Base-by-base conservation (phyloP, 1,284 basidiomycete species). In the Ceratobasidium sp. region DNA sequence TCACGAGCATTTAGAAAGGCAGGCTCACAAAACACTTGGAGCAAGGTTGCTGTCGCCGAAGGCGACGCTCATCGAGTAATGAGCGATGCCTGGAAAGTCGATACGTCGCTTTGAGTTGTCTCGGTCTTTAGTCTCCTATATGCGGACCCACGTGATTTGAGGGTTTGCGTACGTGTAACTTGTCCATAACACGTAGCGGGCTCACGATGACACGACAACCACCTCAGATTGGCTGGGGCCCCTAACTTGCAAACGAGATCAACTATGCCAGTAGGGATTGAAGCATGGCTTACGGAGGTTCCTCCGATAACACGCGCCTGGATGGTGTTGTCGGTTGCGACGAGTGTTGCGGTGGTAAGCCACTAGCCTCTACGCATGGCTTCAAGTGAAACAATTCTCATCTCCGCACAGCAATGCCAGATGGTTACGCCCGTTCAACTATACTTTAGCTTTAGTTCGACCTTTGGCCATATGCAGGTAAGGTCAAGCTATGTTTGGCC, bases 291-390 rank as follows among this genome's bases (percentile, higher is more conserved):
- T 53, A 88, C 86, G 39, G 92, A 96, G 79, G 92, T 97, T 68
- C 95, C 95, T 41, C 95, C 95, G 2, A 88, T 98, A 69, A 98
- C 95, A 6, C 86, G 94, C 62, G 85, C 86, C 54, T 96, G 94
- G 93, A 86, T 96, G 41, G 87, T 86, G 1, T 85, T 94, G 1
- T 90, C 92, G 7, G 88, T 96, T 19, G 84, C 89, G 27, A 92
- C 90, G 4, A 95, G 93, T 80, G 80, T 96, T 59, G 91, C 94
- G 19, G 93, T 96, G 77, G 95, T 96, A 79, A 79, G 92, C 86
- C 16, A 43, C 62, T 69, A 43, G 43, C 11, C 41, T 58, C 7
- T 51, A 29, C 73, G 27, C 29, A 76, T 31, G 34, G 54, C 24
- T 56, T 54, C 29, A 14, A 19, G 19, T 31, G 2, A 56, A 76